These are phyloP conservation scores for Dendrocalamus sinicus DNA, from an alignment of 176 grass and related monocot species.

Conservation along the genomic window DNA sequence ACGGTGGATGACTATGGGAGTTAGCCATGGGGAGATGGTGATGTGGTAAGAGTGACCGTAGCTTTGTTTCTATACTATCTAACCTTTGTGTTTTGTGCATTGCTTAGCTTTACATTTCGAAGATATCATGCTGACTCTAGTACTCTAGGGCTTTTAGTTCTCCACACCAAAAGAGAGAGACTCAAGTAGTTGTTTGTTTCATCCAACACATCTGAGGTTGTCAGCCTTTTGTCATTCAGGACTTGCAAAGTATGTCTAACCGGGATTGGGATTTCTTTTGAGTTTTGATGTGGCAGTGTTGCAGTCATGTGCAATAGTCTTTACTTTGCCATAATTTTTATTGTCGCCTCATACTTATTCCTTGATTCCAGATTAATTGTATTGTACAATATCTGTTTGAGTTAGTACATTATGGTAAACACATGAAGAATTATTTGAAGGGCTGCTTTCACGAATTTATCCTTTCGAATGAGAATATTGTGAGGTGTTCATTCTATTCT, in stretches of 20 bases:
- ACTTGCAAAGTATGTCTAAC: not conserved
- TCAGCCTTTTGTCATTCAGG: not conserved
- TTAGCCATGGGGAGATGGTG: conserved; percentile 60
- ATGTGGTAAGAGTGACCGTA: conserved; percentile 47
- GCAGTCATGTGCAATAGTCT: not conserved
- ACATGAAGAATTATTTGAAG: conserved; percentile 2
- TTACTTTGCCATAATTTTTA: not conserved
- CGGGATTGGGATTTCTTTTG: conserved; percentile 19
- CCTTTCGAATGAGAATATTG: not conserved
- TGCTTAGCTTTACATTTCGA: conserved; percentile 15
- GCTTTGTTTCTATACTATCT: not conserved
- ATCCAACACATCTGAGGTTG: conserved; percentile 3
- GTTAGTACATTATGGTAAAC: not conserved
- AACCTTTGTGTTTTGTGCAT: not conserved
- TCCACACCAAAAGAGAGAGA: not conserved
- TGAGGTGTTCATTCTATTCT: conserved; percentile 6
- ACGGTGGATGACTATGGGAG: conserved; percentile 69
- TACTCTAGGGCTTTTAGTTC: not conserved
- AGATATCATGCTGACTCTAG: not conserved
- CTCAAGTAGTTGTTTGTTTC: conserved; percentile 24
- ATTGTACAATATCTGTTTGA: not conserved
- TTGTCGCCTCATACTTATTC: conserved; percentile 1
- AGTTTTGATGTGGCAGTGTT: not conserved
- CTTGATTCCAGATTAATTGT: not conserved
- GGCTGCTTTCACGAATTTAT: not conserved